phyloP scores from a whole-genome alignment of 2,329 filamentous ascomycete species.

The Bipolaris victoriae region DNA sequence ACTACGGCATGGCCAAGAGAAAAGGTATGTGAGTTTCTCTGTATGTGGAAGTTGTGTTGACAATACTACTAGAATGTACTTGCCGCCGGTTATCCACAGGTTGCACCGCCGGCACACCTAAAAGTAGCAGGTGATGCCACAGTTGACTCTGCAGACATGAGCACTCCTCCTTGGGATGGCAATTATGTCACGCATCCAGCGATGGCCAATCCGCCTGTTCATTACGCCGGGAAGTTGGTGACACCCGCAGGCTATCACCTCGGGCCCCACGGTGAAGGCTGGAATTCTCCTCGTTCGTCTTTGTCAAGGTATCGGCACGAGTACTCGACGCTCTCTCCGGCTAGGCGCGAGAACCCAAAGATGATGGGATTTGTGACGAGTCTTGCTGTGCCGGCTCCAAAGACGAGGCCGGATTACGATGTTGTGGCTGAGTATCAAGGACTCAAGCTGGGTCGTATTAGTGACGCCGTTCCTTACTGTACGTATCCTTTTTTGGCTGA shows the following conservation, averaged over 20 bases:
- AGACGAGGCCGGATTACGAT: background rate
- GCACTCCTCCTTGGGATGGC: background rate
- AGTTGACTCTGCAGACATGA: background rate
- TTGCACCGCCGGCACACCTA: background rate
- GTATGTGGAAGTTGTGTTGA: background rate
- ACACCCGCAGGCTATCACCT: slow-evolving; percentile 4
- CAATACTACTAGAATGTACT: background rate
- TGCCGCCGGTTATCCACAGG: background rate
- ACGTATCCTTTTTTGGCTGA: background rate
- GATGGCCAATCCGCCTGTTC: background rate
- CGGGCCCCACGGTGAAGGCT: background rate
- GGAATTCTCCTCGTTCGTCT: background rate
- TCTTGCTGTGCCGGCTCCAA: slow-evolving; percentile 3
- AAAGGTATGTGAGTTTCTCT: background rate
- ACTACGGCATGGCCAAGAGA: background rate
- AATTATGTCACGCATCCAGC: background rate
- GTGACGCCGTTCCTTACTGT: slow-evolving; percentile 12
- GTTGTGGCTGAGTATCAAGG: slow-evolving; percentile 6
- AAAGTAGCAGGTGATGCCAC: background rate
- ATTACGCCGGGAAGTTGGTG: background rate
- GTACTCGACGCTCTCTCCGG: background rate
- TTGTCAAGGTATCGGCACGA: background rate
- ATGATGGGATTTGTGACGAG: background rate
- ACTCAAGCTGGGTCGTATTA: slow-evolving; percentile 5
- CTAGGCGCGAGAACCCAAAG: slow-evolving; percentile 1